Base-by-base conservation (phyloP, 306 rosid species). In the Clitoria ternatea region DNA sequence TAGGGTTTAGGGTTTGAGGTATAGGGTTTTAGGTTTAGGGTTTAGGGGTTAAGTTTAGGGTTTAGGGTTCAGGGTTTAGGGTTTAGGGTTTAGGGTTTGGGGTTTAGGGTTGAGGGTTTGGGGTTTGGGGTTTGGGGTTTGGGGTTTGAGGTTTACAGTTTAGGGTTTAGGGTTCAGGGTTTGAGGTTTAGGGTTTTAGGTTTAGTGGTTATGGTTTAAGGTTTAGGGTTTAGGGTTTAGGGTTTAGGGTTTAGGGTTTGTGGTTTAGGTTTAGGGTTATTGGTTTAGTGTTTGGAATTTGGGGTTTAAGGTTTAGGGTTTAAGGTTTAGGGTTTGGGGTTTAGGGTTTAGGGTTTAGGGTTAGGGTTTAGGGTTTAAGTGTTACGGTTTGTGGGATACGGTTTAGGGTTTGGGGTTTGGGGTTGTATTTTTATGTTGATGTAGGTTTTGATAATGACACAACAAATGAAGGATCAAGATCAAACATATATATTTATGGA, bases 1-100 rank as follows among this genome's bases (percentile, higher is more conserved):
- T n/a, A n/a, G n/a, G n/a, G n/a, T n/a, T n/a, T n/a, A n/a, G 54
- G 75, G 65, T 36, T 53, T 54, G 4, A 42, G 75, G 75, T 36
- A 54, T 70, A 11, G 49, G 66, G 75, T 30, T 55, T 70, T 11
- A 36, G 75, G 53, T 53, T 55, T 54, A 33, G 48, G 75, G 66
- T 56, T 71, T 71, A 36, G 39, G 76, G 55, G 37, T 57, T 56
- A 3, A 17, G 55, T 36, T 54, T 23, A 8, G 43, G 76, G 42
- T 72, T 72, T 24, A 11, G 69, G 76, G 56, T 37, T 55, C 15
- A 67, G 76, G 50, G 52, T 70, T 24, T 14, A 67, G 39, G 66
- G 37, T 70, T 55, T 36, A 52, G 64, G 49, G 53, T 35, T 52
- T 8, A 36, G 76, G 56, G 37, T 70, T 70, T 35, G 76, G 55